Evolutionary conservation across 306 rosid species (phyloP).

Genomic region (Alnus rubra): DNA sequence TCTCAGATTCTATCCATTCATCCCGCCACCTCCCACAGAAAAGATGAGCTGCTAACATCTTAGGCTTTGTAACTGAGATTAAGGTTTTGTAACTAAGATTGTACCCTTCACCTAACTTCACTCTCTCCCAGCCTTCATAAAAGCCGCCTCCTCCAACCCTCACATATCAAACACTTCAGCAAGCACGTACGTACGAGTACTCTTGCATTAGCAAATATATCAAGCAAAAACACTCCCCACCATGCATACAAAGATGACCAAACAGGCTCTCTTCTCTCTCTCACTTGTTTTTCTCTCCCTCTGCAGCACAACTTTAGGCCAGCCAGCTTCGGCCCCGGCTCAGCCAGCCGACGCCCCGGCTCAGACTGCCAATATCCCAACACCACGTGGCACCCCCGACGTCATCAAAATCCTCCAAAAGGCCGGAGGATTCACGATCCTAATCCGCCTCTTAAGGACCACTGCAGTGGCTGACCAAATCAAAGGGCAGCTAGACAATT

Average conservation of each 20-base stretch:
- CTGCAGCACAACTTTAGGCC: slow-evolving; percentile 29
- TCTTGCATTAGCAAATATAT: not conserved
- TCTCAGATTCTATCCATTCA: slow-evolving; percentile 13
- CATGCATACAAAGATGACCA: slow-evolving; percentile 24
- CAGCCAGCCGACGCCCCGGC: slow-evolving; percentile 23
- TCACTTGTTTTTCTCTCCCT: slow-evolving; percentile 31
- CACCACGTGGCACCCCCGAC: slow-evolving; percentile 46
- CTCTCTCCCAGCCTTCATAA: slow-evolving; percentile 16
- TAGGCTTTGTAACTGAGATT: slow-evolving; percentile 5
- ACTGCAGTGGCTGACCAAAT: slow-evolving; percentile 58
- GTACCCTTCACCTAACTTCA: slow-evolving; percentile 16
- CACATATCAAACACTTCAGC: slow-evolving; percentile 15
- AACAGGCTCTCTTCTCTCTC: slow-evolving; percentile 30
- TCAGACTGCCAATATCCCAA: slow-evolving; percentile 23
- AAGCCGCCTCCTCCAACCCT: slow-evolving; percentile 28
- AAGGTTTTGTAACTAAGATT: slow-evolving; percentile 14
- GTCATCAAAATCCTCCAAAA: slow-evolving; percentile 51
- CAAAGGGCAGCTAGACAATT: slow-evolving; percentile 48
- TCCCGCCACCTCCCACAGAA: slow-evolving; percentile 37
- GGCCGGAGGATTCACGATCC: slow-evolving; percentile 52
- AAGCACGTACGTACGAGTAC: not conserved
- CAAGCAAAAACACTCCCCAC: not conserved
- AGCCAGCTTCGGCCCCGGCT: slow-evolving; percentile 42
- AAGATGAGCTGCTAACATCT: slow-evolving; percentile 12
- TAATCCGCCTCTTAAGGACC: slow-evolving; percentile 52